Conservation (phyloP, 257 asterid species). For the Galeopsis tetrahit region DNA sequence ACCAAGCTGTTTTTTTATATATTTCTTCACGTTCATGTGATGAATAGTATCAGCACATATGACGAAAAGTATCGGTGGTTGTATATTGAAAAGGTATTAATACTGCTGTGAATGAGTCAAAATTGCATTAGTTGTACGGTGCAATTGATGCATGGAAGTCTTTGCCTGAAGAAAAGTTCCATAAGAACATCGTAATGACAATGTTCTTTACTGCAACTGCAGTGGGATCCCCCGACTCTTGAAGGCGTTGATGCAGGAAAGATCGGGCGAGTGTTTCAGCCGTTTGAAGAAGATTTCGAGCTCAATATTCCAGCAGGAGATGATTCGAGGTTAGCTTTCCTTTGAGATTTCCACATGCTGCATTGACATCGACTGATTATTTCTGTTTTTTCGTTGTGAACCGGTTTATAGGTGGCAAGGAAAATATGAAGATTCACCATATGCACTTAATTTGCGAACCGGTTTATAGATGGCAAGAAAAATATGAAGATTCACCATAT, state of each 20-base stretch:
- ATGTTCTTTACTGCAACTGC: slow-evolving; percentile 37
- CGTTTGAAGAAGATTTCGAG: slow-evolving; percentile 75
- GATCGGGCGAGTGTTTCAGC: slow-evolving; percentile 55
- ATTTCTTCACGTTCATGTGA: no score
- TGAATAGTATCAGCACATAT: no score
- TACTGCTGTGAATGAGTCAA: no score
- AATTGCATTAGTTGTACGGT: no score
- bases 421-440: slow-evolving; percentile 64
- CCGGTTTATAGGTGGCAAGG: slow-evolving; percentile 71
- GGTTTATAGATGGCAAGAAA: slow-evolving; percentile 63
- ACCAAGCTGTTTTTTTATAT: no score
- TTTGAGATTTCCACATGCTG: not conserved
- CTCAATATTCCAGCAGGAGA: slow-evolving; percentile 70
- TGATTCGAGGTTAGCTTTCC: slow-evolving; percentile 60
- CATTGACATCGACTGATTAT: slow-evolving; percentile 19
- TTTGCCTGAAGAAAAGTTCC: no score
- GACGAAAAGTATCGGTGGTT: no score
- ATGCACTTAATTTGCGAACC: slow-evolving; percentile 30
- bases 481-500: slow-evolving; percentile 64
- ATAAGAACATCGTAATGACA: not conserved
- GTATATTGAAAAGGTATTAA: no score
- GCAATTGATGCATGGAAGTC: no score
- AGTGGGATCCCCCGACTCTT: slow-evolving; percentile 83
- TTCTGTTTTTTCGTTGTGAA: slow-evolving; percentile 4
- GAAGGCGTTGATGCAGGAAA: slow-evolving; percentile 57